Evolutionary conservation across 345 rosid genomes (phyloP), one percentile per base, ranked within the genome.

Genomic region (Hypericum androsaemum): DNA sequence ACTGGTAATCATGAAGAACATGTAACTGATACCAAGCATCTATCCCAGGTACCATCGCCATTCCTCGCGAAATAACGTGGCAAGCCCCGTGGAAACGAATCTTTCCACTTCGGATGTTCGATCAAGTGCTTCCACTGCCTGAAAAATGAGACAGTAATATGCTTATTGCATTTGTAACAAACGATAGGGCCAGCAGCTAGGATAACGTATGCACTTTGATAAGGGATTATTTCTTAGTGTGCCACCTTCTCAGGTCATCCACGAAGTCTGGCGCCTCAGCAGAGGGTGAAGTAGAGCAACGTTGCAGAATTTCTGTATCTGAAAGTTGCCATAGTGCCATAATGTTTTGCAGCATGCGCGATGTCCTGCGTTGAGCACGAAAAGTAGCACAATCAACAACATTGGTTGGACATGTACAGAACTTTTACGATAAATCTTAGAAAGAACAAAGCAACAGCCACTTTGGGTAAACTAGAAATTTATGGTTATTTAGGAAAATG

Each of bases 191-290:
- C n/a, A 15, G 8, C 52, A 13, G 8, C 5, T 15, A 5, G 16
- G 10, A 47, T 14, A 7, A 43, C 43, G 7, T 11, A 12, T 35
- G n/a, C 1, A 0, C n/a, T 14, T 36, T 42, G 8, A 12, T 35
- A 8, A 12, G 9, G 11, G 6, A 6, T 2, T 22, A 8, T 37
- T 8, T 12, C 14, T 48, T 44, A 47, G 28, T 39, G 7, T 40
- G 56, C 53, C 55, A 87, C 96, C 83, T 74, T 74, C 81, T 69
- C 45, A 48, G 32, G 50, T 72, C 76, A 54, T 73, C 82, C 57
- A 90, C 84, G 65, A 90, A 90, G 59, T 90, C 92, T 43, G 87
- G 86, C 52, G 75, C 82, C 71, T 87, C 96, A n/a, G 92, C 85
- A 52, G 53, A 62, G 65, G 95, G 98, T 56, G 98, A 84, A 52